These are phyloP conservation scores for Ophiostoma populinum DNA, from an alignment of 2,329 filamentous ascomycete species.

Conservation along the genomic window DNA sequence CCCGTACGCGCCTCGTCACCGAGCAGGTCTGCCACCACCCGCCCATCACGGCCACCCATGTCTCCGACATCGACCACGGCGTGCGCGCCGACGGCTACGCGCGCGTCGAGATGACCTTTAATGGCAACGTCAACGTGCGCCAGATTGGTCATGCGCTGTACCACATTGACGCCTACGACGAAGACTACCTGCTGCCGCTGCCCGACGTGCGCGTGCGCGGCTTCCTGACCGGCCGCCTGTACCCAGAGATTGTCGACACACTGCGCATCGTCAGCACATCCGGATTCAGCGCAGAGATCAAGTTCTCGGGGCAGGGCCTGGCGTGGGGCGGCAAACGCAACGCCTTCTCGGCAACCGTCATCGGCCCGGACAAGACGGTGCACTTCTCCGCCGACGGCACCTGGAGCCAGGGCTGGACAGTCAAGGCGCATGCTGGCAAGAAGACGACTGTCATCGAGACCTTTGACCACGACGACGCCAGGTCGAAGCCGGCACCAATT, in stretches of 20 bases:
- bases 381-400: slow-evolving; percentile 23
- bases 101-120: slow-evolving; percentile 33
- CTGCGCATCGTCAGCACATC: slow-evolving; percentile 28
- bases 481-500: slow-evolving; percentile 18
- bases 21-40: slow-evolving; percentile 38
- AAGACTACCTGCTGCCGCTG: slow-evolving; percentile 31
- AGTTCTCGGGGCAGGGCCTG: slow-evolving; percentile 28
- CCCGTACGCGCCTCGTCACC: slow-evolving; percentile 19
- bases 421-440: slow-evolving; percentile 18
- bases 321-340: slow-evolving; percentile 26
- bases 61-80: slow-evolving; percentile 22
- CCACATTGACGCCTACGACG: slow-evolving; percentile 29
- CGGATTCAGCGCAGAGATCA: slow-evolving; percentile 28
- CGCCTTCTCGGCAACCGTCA: slow-evolving; percentile 26
- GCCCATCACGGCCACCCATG: slow-evolving; percentile 34
- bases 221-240: slow-evolving; percentile 27
- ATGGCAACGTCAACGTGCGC: slow-evolving; percentile 29
- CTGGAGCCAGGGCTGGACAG: slow-evolving; percentile 26
- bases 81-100: slow-evolving; percentile 33
- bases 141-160: slow-evolving; percentile 33
- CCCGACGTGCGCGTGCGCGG: slow-evolving; percentile 31
- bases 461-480: slow-evolving; percentile 20
- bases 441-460: slow-evolving; percentile 19
- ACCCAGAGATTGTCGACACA: slow-evolving; percentile 29
- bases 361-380: slow-evolving; percentile 19